phyloP scores from a whole-genome alignment of 2,329 filamentous ascomycete species.

The Neopestalotiopsis rosae region DNA sequence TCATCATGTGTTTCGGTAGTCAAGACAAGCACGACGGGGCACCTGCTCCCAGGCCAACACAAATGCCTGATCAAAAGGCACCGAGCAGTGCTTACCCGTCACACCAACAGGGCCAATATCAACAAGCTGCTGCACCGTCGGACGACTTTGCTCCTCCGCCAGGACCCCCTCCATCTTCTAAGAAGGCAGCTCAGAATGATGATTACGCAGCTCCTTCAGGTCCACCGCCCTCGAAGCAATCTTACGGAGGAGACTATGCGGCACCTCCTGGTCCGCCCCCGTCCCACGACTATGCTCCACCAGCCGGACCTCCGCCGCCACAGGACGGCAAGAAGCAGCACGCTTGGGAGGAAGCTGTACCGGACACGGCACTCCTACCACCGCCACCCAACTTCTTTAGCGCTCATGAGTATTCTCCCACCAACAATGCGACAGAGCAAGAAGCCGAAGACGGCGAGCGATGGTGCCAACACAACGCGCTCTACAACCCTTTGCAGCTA shows the following conservation, averaged over 20 bases:
- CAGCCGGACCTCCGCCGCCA: slow-evolving; percentile 42
- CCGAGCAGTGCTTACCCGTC: slow-evolving; percentile 27
- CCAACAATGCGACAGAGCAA: slow-evolving; percentile 70
- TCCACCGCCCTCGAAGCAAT: slow-evolving; percentile 37
- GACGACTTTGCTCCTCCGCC: slow-evolving; percentile 30
- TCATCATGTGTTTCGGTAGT: slow-evolving; percentile 55
- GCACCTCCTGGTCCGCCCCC: slow-evolving; percentile 41
- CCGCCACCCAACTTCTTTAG: slow-evolving; percentile 72
- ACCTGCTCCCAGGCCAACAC: slow-evolving; percentile 45
- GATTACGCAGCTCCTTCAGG: slow-evolving; percentile 41
- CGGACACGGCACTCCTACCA: slow-evolving; percentile 74
- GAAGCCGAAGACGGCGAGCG: slow-evolving; percentile 68
- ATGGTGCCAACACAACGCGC: slow-evolving; percentile 68
- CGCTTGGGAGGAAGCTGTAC: slow-evolving; percentile 74
- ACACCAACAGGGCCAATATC: slow-evolving; percentile 20
- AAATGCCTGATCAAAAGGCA: slow-evolving; percentile 30
- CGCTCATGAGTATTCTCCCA: slow-evolving; percentile 67
- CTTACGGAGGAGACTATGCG: slow-evolving; percentile 28
- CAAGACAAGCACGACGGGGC: slow-evolving; percentile 45
- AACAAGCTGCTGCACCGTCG: slow-evolving; percentile 19
- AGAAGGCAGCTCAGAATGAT: slow-evolving; percentile 16
- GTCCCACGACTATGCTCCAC: slow-evolving; percentile 39
- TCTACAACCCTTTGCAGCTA: slow-evolving; percentile 59
- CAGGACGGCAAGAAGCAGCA: slow-evolving; percentile 46
- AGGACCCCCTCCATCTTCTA: slow-evolving; percentile 31